Evolutionary conservation across 495 filamentous ascomycete species (phyloP).

Genomic region (Oleoguttula mirabilis): DNA sequence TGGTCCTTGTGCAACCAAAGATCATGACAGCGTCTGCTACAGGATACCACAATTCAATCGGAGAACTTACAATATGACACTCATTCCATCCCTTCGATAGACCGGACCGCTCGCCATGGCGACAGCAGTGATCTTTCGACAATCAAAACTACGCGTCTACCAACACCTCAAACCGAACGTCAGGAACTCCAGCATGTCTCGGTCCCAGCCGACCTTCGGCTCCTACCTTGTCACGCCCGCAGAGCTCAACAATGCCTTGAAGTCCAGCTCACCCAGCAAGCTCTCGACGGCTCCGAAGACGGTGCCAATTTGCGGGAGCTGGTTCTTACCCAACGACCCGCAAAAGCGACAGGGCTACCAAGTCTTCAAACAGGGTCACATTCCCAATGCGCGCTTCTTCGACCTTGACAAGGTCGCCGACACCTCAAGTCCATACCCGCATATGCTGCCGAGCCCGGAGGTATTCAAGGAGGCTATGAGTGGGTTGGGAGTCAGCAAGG

Average conservation of each 20-base stretch:
- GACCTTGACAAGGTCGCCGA: slow-evolving; percentile 87
- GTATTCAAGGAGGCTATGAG: slow-evolving; percentile 81
- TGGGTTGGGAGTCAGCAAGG: slow-evolving; percentile 66
- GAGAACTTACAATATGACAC: too few relatives aligned
- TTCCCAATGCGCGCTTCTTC: slow-evolving; percentile 89
- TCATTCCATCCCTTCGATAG: too few relatives aligned
- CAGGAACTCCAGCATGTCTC: slow-evolving; percentile 28
- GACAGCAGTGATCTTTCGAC: too few relatives aligned
- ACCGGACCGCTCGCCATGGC: too few relatives aligned
- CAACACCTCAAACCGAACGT: slow-evolving; percentile 9
- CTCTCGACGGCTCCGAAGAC: slow-evolving; percentile 67
- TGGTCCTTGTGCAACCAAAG: too few relatives aligned
- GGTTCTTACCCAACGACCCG: slow-evolving; percentile 89
- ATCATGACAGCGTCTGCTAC: too few relatives aligned
- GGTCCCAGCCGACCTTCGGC: slow-evolving; percentile 37
- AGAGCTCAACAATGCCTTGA: slow-evolving; percentile 67
- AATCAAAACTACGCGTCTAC: too few relatives aligned
- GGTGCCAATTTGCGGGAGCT: slow-evolving; percentile 79
- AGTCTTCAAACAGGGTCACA: slow-evolving; percentile 62
- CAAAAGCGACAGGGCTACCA: slow-evolving; percentile 60
- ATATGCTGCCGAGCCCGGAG: slow-evolving; percentile 81
- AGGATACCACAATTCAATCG: too few relatives aligned
- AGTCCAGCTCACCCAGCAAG: slow-evolving; percentile 58
- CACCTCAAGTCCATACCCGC: slow-evolving; percentile 74
- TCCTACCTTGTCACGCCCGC: slow-evolving; percentile 76